Percentiles rank a stretch among this genome's conserved stretches.
These are phyloP conservation scores for Phaeosphaeriaceae sp. DNA, from an alignment of 2,329 filamentous ascomycete species.

Conservation along the genomic window DNA sequence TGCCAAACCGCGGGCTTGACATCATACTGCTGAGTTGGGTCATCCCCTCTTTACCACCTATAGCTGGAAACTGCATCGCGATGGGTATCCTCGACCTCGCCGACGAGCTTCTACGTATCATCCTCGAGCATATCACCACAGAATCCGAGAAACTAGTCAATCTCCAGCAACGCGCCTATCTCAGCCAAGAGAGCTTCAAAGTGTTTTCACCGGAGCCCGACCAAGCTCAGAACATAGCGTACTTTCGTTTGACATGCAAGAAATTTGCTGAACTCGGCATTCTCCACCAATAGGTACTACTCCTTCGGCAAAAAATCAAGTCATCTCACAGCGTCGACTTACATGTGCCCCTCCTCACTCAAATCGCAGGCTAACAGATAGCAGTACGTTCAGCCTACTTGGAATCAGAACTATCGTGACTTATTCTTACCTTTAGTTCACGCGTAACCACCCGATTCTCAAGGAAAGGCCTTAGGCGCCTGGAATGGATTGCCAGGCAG, in stretches of 20 bases:
- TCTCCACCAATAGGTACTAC: neutral
- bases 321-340: neutral
- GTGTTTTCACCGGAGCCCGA: slow-evolving; percentile 51
- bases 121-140: slow-evolving; percentile 60
- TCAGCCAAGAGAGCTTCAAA: slow-evolving; percentile 61
- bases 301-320: neutral
- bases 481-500: slow-evolving; percentile 58
- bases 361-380: neutral
- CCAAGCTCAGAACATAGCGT: slow-evolving; percentile 54
- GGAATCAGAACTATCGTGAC: neutral
- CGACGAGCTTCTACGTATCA: slow-evolving; percentile 59
- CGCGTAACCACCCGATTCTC: slow-evolving; percentile 61
- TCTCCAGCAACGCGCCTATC: slow-evolving; percentile 58
- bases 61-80: neutral
- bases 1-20: too few species aligned
- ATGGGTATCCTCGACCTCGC: slow-evolving; percentile 49
- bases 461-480: slow-evolving; percentile 55
- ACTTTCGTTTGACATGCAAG: slow-evolving; percentile 52
- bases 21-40: too few species aligned
- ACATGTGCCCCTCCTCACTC: neutral
- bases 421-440: slow-evolving; percentile 50
- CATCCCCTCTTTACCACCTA: neutral
- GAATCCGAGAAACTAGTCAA: slow-evolving; percentile 59
- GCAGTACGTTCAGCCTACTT: neutral
- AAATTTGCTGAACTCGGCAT: slow-evolving; percentile 9